Conservation (phyloP, 2,329 filamentous ascomycete genomes). For the Botryotinia globosa region DNA sequence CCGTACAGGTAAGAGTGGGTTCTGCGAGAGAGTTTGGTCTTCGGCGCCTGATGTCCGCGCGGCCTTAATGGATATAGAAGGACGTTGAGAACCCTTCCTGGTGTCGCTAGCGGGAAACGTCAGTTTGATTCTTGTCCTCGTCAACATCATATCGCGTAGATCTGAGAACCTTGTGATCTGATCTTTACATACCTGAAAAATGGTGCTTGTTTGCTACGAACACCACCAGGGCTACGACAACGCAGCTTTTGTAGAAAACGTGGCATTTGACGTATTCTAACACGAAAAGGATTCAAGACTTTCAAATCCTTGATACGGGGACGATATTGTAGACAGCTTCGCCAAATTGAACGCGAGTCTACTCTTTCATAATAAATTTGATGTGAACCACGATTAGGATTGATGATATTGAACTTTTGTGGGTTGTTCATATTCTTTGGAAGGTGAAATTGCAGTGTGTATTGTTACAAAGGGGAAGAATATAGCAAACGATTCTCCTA, state of each 20-base stretch:
- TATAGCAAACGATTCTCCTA: too few relatives aligned
- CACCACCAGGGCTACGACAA: neutral
- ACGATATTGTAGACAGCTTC: slow-evolving; percentile 3
- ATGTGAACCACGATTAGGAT: neutral
- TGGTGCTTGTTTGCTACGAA: neutral
- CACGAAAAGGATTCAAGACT: neutral
- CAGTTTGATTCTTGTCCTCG: neutral
- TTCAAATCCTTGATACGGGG: neutral
- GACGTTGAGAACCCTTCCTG: neutral
- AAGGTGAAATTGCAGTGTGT: neutral
- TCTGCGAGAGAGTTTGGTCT: too few relatives aligned
- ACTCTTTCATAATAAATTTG: neutral
- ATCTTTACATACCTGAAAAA: neutral
- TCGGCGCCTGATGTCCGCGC: neutral
- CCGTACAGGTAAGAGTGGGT: neutral
- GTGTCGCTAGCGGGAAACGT: neutral
- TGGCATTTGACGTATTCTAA: neutral
- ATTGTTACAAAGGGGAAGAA: neutral
- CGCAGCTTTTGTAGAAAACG: neutral
- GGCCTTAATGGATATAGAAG: neutral
- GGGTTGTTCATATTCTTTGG: neutral
- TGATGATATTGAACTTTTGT: slow-evolving; percentile 1
- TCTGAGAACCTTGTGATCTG: too few relatives aligned
- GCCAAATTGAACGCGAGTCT: neutral
- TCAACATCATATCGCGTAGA: neutral